Base-by-base conservation (phyloP, 2,329 filamentous ascomycete species). In the Scopulariopsis brevicaulis region DNA sequence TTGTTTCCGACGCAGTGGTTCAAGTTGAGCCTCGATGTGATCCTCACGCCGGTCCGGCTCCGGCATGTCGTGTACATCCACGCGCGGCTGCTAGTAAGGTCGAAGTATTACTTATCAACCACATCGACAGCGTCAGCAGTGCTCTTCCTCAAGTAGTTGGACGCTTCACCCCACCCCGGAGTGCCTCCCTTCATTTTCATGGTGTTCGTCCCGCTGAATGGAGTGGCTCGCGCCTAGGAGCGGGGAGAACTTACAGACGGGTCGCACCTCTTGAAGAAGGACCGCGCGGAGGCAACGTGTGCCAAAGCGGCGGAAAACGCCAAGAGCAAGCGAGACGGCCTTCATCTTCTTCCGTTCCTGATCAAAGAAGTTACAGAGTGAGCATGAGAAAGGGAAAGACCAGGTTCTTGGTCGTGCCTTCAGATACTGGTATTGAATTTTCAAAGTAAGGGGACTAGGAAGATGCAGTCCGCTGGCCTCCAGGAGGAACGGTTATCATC, bases 1-100 rank as follows among this genome's bases (percentile, higher is more conserved):
- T 54, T 24, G 24, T 58, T 58, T 18, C 22, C 56, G 18, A 58
- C 25, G n/a, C 56, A 58, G 14, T 54, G 15, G 56, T 58, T 54
- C 4, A 58, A 18, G 51, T 58, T 40, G 14, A 58, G 24, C 25
- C 51, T 58, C 24, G 56, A 58, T 6, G 20, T 14, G n/a, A 58
- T n/a, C 25, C 22, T 28, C 12, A 32, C 22, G 6, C 51, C 51
- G 10, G 34, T 25, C 28, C 34, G 32, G 52, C 22, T 48, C n/a
- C 25, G 14, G 43, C 56, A 58, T 18, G 22, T 37, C 15, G 55
- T 46, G 18, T 53, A 28, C 48, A 57, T 52, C 46, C 37, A 37
- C 32, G 55, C 28, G 48, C 14, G 53, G 22, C 18, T 35, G 28
- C 18, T 52, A n/a, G 32, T 50, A 11, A 24, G 46, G 3, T 6